Conservation (phyloP, 2,329 filamentous ascomycete species). For the Ceratocystis eucalypticola region DNA sequence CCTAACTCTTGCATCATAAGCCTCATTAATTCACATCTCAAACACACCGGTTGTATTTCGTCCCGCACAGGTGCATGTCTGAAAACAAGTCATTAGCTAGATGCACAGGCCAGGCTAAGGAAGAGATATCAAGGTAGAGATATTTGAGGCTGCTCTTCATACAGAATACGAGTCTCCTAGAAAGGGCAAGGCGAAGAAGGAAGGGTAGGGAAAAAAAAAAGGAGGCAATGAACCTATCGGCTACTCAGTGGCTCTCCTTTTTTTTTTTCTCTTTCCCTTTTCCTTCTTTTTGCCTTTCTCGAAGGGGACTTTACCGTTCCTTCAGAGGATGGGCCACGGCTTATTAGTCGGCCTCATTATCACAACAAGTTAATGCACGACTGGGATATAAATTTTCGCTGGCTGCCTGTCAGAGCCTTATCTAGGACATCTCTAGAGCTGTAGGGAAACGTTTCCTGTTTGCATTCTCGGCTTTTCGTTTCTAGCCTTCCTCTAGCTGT, state of each 20-base stretch:
- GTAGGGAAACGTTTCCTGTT: not conserved
- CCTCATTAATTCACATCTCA: not conserved
- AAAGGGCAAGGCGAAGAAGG: not conserved
- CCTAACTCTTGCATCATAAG: not conserved
- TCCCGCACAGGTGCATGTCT: not conserved
- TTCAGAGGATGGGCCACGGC: slow-evolving; percentile 9
- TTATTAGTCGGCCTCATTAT: slow-evolving; percentile 10
- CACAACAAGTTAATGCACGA: slow-evolving; percentile 8
- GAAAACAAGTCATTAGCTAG: not conserved
- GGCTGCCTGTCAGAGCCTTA: not conserved
- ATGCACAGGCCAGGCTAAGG: not conserved
- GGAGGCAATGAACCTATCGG: not conserved
- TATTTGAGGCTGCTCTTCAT: not conserved
- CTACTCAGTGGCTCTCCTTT: too few relatives aligned
- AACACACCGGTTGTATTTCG: not conserved
- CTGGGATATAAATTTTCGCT: slow-evolving; percentile 1
- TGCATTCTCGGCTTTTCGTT: not conserved
- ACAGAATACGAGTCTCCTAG: not conserved
- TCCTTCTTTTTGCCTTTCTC: not conserved
- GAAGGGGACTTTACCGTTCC: slow-evolving; percentile 1
- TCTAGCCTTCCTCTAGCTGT: not conserved
- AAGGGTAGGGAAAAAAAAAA: not conserved
- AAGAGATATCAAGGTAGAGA: not conserved
- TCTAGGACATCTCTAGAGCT: not conserved
- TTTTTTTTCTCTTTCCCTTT: not conserved